Evolutionary conservation across 2,329 filamentous ascomycete species (phyloP), one percentile per base, ranked within the genome.

Genomic region (Teratosphaeriaceae sp.): DNA sequence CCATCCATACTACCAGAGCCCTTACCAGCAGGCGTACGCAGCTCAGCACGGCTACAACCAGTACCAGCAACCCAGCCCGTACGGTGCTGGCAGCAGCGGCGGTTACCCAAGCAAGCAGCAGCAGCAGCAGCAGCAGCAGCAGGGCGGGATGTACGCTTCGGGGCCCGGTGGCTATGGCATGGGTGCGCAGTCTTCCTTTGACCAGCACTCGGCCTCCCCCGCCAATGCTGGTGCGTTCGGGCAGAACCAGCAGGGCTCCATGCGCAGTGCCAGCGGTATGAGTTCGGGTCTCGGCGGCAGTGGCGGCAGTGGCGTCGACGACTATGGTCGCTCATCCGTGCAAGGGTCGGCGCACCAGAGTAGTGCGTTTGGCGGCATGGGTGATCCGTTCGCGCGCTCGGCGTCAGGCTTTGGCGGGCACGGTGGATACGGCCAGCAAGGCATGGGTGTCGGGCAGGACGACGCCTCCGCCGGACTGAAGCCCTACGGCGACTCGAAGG

Each of bases 11-110:
- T 80, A 79, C 64, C 69, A 70, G 48, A 78, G 72, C 62, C 78
- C 78, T 31, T 80, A 82, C 58, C 81, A 81, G 54, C 66, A 69
- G 50, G 69, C 74, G 40, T 83, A 83, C 65, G 75, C 80, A 68
- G 78, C 76, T 59, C 77, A 81, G 60, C 81, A 76, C 53, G 73
- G 70, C 46, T 70, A 70, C 46, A 73, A 66, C 49, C 71, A 72
- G 23, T 56, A 68, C 48, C 31, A 34, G 31, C 31, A 34, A 18
- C 39, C 24, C n/a, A 45, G 40, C 20, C 38, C 24, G 8, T 29
- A 19, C 13, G 19, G 33, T 20, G 69, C 68, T 20, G 37, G 37
- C 23, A 7, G 19, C 5, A 26, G 22, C 13, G 79, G 76, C 46
- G 73, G 72, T 36, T 57, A 58, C 42, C 51, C 48, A 22, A 43